These are phyloP conservation scores for Firmiana major DNA, from an alignment of 345 rosid genomes.

Conservation along the genomic window DNA sequence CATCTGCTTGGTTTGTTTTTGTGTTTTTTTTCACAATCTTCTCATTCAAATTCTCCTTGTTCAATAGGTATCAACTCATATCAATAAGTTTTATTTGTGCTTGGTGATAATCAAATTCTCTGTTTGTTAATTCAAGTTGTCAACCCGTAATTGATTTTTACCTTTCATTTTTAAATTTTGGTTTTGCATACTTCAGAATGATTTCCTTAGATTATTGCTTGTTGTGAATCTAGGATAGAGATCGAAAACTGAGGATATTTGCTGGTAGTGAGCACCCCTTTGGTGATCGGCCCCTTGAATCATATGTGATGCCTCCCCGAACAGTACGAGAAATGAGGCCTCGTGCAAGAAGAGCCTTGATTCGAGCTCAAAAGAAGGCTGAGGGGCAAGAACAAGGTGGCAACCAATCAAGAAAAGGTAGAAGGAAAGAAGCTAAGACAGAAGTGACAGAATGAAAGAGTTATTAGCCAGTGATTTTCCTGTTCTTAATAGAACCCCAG, in stretches of 20 bases:
- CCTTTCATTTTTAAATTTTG: background rate
- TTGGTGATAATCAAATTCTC: background rate
- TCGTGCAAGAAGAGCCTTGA: conserved; percentile 79
- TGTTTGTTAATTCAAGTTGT: background rate
- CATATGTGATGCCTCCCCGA: conserved; percentile 81
- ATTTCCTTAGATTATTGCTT: background rate
- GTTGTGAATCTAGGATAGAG: conserved; percentile 67
- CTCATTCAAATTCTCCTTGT: background rate
- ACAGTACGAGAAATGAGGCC: conserved; percentile 86
- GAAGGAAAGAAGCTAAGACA: background rate
- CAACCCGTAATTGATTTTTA: background rate
- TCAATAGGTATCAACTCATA: background rate
- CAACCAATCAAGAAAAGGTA: conserved; percentile 41
- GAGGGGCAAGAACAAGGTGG: conserved; percentile 55
- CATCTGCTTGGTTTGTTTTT: background rate
- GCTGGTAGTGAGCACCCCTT: conserved; percentile 82
- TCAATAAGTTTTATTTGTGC: background rate
- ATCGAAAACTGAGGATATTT: conserved; percentile 87
- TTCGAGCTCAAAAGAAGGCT: conserved; percentile 82
- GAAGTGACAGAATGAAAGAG: background rate
- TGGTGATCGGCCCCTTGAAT: conserved; percentile 65
- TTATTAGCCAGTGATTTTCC: background rate
- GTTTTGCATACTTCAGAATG: background rate
- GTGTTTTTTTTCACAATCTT: background rate
- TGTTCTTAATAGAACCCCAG: background rate